Percentiles rank a stretch among this genome's conserved stretches.
phyloP scores from a whole-genome alignment of 305 asterid species.

The Fraxinus floribunda region DNA sequence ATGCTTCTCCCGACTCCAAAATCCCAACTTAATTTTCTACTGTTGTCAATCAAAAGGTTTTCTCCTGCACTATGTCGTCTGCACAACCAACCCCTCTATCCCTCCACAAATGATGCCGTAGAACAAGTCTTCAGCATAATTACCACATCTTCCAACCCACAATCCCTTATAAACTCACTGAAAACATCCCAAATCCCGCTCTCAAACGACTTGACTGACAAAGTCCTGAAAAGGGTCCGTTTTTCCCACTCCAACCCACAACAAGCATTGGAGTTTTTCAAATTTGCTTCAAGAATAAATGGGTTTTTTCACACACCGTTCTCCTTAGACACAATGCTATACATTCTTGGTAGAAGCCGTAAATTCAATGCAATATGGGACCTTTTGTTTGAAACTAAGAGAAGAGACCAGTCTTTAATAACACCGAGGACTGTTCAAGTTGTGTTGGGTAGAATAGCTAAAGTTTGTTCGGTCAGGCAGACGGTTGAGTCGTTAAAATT shows the following conservation, averaged over 20 bases:
- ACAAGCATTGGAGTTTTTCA: slow-evolving; percentile 64
- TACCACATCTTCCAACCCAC: slow-evolving; percentile 50
- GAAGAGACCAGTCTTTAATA: slow-evolving; percentile 58
- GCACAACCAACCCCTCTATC: not conserved
- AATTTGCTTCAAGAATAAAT: slow-evolving; percentile 38
- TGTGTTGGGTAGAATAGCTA: slow-evolving; percentile 75
- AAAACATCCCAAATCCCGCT: slow-evolving; percentile 48
- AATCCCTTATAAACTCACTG: slow-evolving; percentile 48
- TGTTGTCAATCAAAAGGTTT: slow-evolving; percentile 26
- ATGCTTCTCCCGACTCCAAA: slow-evolving; percentile 13
- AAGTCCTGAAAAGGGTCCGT: slow-evolving; percentile 73
- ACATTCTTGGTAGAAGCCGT: slow-evolving; percentile 72
- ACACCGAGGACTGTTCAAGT: slow-evolving; percentile 76
- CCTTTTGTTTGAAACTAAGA: slow-evolving; percentile 59
- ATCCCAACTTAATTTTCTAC: slow-evolving; percentile 15
- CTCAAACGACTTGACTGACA: slow-evolving; percentile 57
- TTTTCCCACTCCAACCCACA: slow-evolving; percentile 81
- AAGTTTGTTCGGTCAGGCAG: slow-evolving; percentile 75
- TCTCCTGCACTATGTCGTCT: slow-evolving; percentile 27
- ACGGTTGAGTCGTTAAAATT: slow-evolving; percentile 69
- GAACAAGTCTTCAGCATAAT: slow-evolving; percentile 56
- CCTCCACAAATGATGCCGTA: slow-evolving; percentile 39
- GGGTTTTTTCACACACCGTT: slow-evolving; percentile 61
- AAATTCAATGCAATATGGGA: slow-evolving; percentile 66
- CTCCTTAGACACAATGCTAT: slow-evolving; percentile 73